These are phyloP conservation scores for Trichosporon ovoides DNA, from an alignment of 1,284 basidiomycete species.

Conservation along the genomic window DNA sequence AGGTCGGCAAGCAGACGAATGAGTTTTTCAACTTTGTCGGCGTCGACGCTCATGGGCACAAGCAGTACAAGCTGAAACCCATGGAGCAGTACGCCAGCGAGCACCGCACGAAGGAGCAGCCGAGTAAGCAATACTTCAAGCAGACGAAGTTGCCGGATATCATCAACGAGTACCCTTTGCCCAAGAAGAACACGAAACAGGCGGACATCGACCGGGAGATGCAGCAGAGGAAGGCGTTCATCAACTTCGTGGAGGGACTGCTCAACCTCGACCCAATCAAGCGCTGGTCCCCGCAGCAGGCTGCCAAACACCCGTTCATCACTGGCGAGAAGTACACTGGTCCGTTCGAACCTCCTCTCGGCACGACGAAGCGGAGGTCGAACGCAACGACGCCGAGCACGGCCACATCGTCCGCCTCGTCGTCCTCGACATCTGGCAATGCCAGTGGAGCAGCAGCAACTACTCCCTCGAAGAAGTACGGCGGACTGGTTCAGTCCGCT, in stretches of 20 bases:
- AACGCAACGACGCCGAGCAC: conserved; percentile 15
- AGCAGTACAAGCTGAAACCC: conserved; percentile 82
- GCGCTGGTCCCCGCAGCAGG: conserved; percentile 96
- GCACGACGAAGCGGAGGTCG: background rate
- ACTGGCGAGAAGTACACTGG: conserved; percentile 92
- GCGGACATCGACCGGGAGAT: conserved; percentile 93
- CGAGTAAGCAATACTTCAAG: conserved; percentile 98
- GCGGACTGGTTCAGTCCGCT: conserved; percentile 70
- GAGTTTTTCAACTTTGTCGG: conserved; percentile 83
- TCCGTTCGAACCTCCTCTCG: conserved; percentile 57
- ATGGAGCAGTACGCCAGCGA: conserved; percentile 93
- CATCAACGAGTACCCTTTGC: conserved; percentile 89
- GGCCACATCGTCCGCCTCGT: conserved; percentile 6
- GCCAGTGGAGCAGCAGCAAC: conserved; percentile 18
- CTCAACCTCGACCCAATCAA: conserved; percentile 91
- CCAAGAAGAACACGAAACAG: conserved; percentile 66
- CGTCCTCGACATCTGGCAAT: conserved; percentile 8
- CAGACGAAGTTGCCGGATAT: conserved; percentile 90
- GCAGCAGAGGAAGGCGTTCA: conserved; percentile 87
- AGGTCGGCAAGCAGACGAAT: conserved; percentile 87
- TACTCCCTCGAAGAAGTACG: conserved; percentile 65
- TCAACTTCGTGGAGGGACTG: conserved; percentile 94
- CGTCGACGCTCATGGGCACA: conserved; percentile 76
- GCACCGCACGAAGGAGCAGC: conserved; percentile 90
- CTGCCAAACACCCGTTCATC: conserved; percentile 92